Percentiles rank a stretch among this genome's conserved stretches.
These are phyloP conservation scores for Stachybotrys elegans DNA, from an alignment of 2,329 filamentous ascomycete species.

Conservation along the genomic window DNA sequence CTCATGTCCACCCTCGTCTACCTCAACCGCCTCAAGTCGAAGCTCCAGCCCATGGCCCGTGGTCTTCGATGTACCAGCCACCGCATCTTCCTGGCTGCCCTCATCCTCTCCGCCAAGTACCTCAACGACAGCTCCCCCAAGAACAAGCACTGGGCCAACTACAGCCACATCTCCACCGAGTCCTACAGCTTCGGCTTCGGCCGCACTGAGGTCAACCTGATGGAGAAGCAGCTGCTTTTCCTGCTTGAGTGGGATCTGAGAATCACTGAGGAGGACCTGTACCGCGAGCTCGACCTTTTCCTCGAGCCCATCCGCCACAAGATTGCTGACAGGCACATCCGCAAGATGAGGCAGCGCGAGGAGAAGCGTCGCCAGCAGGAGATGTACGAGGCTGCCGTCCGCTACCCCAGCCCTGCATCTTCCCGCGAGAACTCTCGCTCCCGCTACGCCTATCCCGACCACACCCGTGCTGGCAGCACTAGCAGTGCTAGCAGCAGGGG, in stretches of 20 bases:
- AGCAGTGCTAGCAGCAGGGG: constrained; percentile 26
- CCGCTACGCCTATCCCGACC: constrained; percentile 34
- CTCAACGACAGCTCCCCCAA: constrained; percentile 97
- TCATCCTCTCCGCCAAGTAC: constrained; percentile 90
- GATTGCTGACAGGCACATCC: constrained; percentile 45
- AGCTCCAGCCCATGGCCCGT: constrained; percentile 89
- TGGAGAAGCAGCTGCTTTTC: constrained; percentile 98
- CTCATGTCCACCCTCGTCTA: constrained; percentile 97
- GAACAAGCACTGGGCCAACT: constrained; percentile 99
- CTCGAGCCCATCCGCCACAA: constrained; percentile 73
- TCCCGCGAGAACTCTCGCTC: constrained; percentile 39
- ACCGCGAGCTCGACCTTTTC: constrained; percentile 82
- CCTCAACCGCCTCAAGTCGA: constrained; percentile 74
- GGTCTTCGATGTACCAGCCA: constrained; percentile 95
- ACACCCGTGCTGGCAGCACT: constrained; percentile 29
- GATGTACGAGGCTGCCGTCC: constrained; percentile 26
- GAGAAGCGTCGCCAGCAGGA: constrained; percentile 37
- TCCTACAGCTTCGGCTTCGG: constrained; percentile 78
- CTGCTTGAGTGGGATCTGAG: constrained; percentile 91
- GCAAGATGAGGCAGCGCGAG: constrained; percentile 45
- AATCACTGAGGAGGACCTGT: constrained; percentile 79
- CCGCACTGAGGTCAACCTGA: constrained; percentile 93
- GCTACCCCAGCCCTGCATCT: constrained; percentile 41
- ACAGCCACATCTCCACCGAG: constrained; percentile 70
- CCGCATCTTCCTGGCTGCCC: constrained; percentile 88